Conservation (phyloP, 2,329 filamentous ascomycete genomes). For the Aspergillus unguis region DNA sequence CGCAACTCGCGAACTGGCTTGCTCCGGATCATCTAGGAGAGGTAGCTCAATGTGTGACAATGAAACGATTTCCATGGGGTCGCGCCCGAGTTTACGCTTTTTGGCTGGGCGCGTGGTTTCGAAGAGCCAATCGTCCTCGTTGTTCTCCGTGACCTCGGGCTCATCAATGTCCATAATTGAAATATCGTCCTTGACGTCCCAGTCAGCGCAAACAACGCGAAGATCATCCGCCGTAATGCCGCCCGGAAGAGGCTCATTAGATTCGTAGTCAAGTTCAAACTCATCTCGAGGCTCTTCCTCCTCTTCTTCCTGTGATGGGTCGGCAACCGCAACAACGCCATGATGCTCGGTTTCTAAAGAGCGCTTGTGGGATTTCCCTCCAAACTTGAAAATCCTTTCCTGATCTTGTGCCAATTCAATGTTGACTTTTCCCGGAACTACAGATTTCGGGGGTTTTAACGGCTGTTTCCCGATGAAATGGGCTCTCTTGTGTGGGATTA, state of each 20-base stretch:
- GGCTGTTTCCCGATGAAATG: constrained; percentile 76
- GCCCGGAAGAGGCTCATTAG: constrained; percentile 62
- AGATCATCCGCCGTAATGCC: constrained; percentile 78
- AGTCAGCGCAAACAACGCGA: constrained; percentile 81
- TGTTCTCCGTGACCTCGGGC: constrained; percentile 17
- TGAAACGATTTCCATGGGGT: constrained; percentile 45
- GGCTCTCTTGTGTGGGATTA: constrained; percentile 78
- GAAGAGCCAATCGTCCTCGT: constrained; percentile 48
- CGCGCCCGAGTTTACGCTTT: constrained; percentile 59
- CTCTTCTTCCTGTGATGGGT: constrained; percentile 47
- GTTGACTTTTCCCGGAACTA: constrained; percentile 82
- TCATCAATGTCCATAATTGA: constrained; percentile 39
- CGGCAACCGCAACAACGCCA: constrained; percentile 49
- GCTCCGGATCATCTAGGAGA: constrained; percentile 76
- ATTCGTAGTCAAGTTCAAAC: constrained; percentile 53
- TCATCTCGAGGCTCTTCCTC: constrained; percentile 50
- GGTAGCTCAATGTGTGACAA: constrained; percentile 62
- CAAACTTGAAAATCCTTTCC: constrained; percentile 78
- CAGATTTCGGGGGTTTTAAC: constrained; percentile 71
- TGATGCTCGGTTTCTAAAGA: constrained; percentile 54
- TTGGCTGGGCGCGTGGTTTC: constrained; percentile 56
- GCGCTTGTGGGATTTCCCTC: constrained; percentile 56
- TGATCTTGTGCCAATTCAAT: constrained; percentile 84
- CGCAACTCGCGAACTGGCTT: constrained; percentile 66
- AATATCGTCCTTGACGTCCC: constrained; percentile 63